phyloP scores from a whole-genome alignment of 306 rosid genomes.

The Cucurbita maxima region DNA sequence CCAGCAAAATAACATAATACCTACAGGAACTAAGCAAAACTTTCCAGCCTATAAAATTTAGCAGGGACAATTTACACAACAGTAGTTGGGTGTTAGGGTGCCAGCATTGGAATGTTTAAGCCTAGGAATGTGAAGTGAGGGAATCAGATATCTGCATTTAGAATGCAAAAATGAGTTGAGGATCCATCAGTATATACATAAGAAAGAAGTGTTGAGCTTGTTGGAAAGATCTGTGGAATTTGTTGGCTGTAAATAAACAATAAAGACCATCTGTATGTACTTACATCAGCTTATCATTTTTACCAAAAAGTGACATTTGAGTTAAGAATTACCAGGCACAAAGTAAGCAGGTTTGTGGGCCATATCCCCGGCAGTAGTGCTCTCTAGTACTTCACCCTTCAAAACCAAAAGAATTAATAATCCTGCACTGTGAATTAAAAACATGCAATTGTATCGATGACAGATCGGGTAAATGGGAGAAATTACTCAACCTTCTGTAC shows the following conservation, averaged over 20 bases:
- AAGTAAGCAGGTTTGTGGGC: conserved; percentile 98
- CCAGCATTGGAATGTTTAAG: not conserved
- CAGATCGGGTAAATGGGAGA: conserved; percentile 9
- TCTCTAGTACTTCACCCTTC: conserved; percentile 90
- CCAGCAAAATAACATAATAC: not conserved
- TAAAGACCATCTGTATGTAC: not conserved
- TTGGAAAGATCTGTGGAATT: not conserved
- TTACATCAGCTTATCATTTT: not conserved
- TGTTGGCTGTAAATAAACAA: not conserved
- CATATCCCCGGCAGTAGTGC: conserved; percentile 75
- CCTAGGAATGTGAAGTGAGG: not conserved
- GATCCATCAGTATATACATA: not conserved
- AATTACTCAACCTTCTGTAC: conserved; percentile 55
- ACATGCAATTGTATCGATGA: conserved; percentile 17
- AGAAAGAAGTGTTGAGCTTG: not conserved
- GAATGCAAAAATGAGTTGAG: not conserved
- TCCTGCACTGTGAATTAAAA: conserved; percentile 46
- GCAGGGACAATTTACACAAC: not conserved
- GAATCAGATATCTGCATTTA: not conserved
- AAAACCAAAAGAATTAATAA: conserved; percentile 48
- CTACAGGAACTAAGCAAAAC: not conserved
- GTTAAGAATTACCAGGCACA: conserved; percentile 70
- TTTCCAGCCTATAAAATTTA: not conserved
- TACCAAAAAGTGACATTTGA: not conserved
- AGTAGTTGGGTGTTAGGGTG: not conserved